phyloP scores from a whole-genome alignment of 345 rosid species.

The Lepidium aucheri region DNA sequence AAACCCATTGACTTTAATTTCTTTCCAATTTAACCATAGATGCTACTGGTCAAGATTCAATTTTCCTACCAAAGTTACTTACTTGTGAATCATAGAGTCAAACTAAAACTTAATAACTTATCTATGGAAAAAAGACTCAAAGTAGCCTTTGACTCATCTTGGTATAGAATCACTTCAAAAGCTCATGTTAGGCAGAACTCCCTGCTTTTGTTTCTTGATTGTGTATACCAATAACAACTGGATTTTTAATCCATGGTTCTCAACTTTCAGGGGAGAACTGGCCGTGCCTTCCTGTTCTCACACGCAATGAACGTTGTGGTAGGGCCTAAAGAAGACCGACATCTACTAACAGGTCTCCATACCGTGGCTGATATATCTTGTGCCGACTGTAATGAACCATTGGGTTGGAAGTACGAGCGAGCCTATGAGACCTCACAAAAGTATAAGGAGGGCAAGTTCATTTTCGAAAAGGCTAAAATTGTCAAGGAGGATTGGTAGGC shows the following conservation, averaged over 20 bases:
- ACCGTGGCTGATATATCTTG: constrained; percentile 75
- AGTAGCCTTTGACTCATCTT: constrained; percentile 1
- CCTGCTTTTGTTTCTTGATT: background rate
- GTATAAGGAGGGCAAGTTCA: constrained; percentile 90
- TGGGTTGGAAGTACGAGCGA: constrained; percentile 88
- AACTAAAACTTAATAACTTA: background rate
- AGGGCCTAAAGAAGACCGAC: constrained; percentile 71
- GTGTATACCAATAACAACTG: background rate
- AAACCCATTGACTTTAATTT: background rate
- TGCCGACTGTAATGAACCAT: constrained; percentile 56
- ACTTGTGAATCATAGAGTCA: background rate
- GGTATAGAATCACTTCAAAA: background rate
- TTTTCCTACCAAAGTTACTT: background rate
- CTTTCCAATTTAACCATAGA: background rate
- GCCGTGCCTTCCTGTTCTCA: constrained; percentile 82
- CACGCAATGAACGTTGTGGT: constrained; percentile 67
- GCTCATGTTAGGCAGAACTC: background rate
- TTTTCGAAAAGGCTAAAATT: constrained; percentile 73
- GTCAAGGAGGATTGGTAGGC: constrained; percentile 66
- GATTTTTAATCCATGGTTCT: background rate
- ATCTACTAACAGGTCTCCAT: constrained; percentile 73
- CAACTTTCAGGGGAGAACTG: constrained; percentile 57
- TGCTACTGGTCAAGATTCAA: background rate
- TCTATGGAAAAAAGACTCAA: background rate
- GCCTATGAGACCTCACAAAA: constrained; percentile 63